Evolutionary conservation across 1,139 yeast species (phyloP), one percentile per base, ranked within the genome.

Genomic region (Suhomyces bolitotheri): DNA sequence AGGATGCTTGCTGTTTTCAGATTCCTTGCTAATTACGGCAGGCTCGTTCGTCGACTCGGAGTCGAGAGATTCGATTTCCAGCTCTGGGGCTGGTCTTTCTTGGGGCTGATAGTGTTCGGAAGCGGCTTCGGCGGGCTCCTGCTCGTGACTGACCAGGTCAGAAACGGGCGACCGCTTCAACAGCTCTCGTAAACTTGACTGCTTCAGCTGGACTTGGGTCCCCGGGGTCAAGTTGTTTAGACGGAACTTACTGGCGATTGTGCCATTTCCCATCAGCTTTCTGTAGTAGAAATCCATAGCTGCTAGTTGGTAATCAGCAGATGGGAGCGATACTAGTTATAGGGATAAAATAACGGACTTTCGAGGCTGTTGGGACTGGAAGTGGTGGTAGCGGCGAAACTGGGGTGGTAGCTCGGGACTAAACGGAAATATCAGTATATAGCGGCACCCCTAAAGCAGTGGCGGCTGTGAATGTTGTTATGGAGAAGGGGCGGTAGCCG

Each of bases 211-310:
- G 8, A 56, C 45, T 20, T 15, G 5, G 22, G 34, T 11, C 10
- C 13, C 25, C 4, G 33, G 22, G 9, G 26, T 23, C 6, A 27
- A 14, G 29, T 21, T 24, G 32, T 49, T 28, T 22, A 64, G 46
- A 11, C 67, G 54, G 49, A 66, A 66, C 45, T 64, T 66, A 44
- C 64, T 58, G 25, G 72, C 53, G 29, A 62, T 48, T 15, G 70
- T 53, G 16, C 72, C 72, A 44, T 65, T 63, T 5, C 70, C 69
- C 66, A 64, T 56, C 59, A 54, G 65, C 40, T 58, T 64, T 15
- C 60, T 52, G 46, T 66, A 64, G 50, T 61, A 64, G 38, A 58
- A 54, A 41, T 64, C 68, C 71, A 66, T 65, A 28, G 20, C 20
- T 17, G 20, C 8, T 17, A n/a, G n/a, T n/a, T n/a, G n/a, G 7